Evolutionary conservation across 1,284 basidiomycete species (phyloP).

Genomic region (Acaromyces ingoldii): DNA sequence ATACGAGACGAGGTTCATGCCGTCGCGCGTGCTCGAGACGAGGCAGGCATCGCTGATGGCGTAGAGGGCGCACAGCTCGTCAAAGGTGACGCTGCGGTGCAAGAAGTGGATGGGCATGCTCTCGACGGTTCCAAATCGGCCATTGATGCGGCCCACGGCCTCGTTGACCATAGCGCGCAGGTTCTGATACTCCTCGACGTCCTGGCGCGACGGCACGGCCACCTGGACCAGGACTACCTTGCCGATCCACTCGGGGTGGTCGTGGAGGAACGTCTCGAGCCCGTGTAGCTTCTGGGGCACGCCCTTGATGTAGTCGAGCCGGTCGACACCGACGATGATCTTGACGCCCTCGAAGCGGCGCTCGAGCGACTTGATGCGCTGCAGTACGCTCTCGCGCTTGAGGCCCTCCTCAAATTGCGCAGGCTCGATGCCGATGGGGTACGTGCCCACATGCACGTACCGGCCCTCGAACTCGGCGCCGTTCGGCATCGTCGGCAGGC

Average conservation of each 20-base stretch:
- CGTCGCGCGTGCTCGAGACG: constrained; percentile 89
- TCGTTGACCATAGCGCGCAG: constrained; percentile 93
- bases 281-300: constrained; percentile 97
- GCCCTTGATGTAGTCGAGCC: constrained; percentile 98
- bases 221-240: constrained; percentile 96
- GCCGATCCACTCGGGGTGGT: constrained; percentile 98
- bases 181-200: constrained; percentile 99
- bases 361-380: constrained; percentile 74
- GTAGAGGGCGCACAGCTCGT: constrained; percentile 93
- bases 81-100: constrained; percentile 75
- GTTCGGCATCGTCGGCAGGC: constrained; percentile 94
- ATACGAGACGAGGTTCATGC: constrained; percentile 99
- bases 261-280: constrained; percentile 88
- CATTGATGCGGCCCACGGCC: constrained; percentile 94
- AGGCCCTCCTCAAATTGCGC: constrained; percentile 81
- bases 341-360: constrained; percentile 89
- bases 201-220: constrained; percentile 92
- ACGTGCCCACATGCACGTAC: constrained; percentile 93
- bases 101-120: constrained; percentile 99
- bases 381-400: constrained; percentile 69
- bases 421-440: constrained; percentile 97
- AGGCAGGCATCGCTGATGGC: constrained; percentile 94
- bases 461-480: constrained; percentile 90
- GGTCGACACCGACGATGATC: constrained; percentile 95
- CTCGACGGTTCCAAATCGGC: constrained; percentile 94